phyloP scores from a whole-genome alignment of 805 yeast genomes.

The Candida chauliodis region DNA sequence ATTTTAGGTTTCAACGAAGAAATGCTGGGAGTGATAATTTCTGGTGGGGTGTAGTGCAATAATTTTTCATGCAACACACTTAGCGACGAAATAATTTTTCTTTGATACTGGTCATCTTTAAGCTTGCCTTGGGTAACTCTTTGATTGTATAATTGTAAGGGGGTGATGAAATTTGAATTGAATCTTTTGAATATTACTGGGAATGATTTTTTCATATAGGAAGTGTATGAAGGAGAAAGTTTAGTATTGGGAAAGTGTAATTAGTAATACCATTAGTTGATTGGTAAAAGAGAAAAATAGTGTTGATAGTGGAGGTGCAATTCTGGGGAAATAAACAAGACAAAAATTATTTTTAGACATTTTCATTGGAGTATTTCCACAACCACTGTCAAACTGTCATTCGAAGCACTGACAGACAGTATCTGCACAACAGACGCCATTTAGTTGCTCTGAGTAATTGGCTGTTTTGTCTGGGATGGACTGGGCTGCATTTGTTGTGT shows the following conservation, averaged over 20 bases:
- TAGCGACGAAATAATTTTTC: conserved; percentile 63
- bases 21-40: conserved; percentile 50
- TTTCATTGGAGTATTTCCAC: too few relatives aligned
- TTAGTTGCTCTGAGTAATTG: too few relatives aligned
- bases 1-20: conserved; percentile 48
- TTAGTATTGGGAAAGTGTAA: too few relatives aligned
- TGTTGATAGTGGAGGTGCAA: neutral
- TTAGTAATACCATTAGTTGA: conserved; percentile 2
- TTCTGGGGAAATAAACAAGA: neutral
- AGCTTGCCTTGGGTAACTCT: conserved; percentile 48
- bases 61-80: conserved; percentile 57
- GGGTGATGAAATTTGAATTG: conserved; percentile 23
- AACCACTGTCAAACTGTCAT: too few relatives aligned
- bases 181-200: neutral
- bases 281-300: neutral
- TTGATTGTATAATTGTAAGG: conserved; percentile 49
- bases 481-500: too few relatives aligned
- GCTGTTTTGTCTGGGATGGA: too few relatives aligned
- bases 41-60: conserved; percentile 57
- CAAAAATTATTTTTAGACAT: too few relatives aligned
- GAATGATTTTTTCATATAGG: neutral
- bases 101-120: conserved; percentile 76
- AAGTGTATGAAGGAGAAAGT: neutral
- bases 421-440: too few relatives aligned
- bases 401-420: too few relatives aligned